phyloP scores from a whole-genome alignment of 169 alveolate species.

The Plasmodium cynomolgi region DNA sequence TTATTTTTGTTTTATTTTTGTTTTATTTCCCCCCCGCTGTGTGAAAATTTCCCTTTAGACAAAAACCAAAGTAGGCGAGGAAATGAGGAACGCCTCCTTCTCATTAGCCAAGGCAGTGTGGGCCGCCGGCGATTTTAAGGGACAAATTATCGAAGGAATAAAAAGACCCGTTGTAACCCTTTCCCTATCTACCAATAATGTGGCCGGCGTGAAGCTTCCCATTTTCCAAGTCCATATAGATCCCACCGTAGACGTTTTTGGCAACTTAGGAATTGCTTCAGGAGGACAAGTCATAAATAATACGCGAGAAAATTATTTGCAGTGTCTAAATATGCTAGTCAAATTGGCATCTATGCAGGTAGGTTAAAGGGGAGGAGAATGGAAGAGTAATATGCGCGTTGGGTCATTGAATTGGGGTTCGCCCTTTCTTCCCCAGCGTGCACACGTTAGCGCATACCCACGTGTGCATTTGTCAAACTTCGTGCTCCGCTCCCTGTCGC shows the following conservation, averaged over 20 bases:
- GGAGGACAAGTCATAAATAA: slow-evolving; percentile 90
- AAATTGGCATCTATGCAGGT: slow-evolving; percentile 95
- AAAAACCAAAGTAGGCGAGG: slow-evolving; percentile 90
- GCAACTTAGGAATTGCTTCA: slow-evolving; percentile 86
- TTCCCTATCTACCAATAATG: slow-evolving; percentile 92
- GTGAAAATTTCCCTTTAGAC: slow-evolving; percentile 71
- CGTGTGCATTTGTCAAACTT: background rate
- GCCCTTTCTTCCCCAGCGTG: background rate
- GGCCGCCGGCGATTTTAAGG: slow-evolving; percentile 95
- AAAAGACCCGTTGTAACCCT: slow-evolving; percentile 93
- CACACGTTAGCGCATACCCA: background rate
- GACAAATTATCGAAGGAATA: slow-evolving; percentile 91
- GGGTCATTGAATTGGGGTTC: background rate
- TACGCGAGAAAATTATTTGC: slow-evolving; percentile 84
- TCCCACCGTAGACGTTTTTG: slow-evolving; percentile 88
- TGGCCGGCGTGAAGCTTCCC: slow-evolving; percentile 97
- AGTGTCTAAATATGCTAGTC: slow-evolving; percentile 87
- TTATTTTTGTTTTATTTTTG: background rate
- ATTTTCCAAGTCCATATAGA: slow-evolving; percentile 91
- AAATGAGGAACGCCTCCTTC: slow-evolving; percentile 91
- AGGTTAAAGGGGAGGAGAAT: slow-evolving; percentile 2
- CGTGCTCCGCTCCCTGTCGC: background rate
- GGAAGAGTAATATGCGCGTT: background rate
- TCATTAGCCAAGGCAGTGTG: slow-evolving; percentile 95
- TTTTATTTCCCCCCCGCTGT: background rate